These are phyloP conservation scores for Teunomyces atbi DNA, from an alignment of 805 yeast species.

Conservation along the genomic window DNA sequence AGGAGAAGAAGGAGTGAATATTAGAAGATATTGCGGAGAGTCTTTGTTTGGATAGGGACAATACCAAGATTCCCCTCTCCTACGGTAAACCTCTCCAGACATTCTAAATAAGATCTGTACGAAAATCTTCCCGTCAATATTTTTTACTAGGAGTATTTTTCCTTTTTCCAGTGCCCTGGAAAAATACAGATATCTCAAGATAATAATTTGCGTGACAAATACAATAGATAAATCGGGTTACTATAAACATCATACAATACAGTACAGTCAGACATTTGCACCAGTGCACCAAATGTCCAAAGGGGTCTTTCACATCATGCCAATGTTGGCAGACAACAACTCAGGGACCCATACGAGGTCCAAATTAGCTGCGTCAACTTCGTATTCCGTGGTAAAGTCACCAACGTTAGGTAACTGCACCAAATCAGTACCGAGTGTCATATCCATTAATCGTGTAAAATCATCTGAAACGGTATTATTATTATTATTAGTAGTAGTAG, in stretches of 20 bases:
- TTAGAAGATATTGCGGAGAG: no score
- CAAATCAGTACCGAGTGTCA: conserved; percentile 1
- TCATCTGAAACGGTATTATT: background rate
- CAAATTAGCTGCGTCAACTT: background rate
- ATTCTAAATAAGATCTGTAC: background rate
- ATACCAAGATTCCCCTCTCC: no score
- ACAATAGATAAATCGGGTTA: background rate
- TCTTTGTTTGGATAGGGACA: no score
- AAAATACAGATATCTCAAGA: background rate
- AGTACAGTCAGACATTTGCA: background rate
- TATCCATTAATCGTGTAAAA: background rate
- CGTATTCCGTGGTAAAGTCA: background rate
- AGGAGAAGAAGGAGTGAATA: no score
- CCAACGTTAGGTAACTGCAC: background rate
- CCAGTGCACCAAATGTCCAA: conserved; percentile 1
- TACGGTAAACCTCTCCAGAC: no score
- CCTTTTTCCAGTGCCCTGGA: background rate
- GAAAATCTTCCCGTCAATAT: background rate
- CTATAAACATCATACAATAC: background rate
- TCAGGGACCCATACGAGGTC: conserved; percentile 1
- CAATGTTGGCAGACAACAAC: background rate
- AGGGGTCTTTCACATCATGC: conserved; percentile 1
- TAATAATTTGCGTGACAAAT: background rate
- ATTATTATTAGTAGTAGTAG: background rate
- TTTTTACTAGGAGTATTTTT: background rate